Conservation (phyloP, 176 grass and related monocot species). For the Zea luxurians region DNA sequence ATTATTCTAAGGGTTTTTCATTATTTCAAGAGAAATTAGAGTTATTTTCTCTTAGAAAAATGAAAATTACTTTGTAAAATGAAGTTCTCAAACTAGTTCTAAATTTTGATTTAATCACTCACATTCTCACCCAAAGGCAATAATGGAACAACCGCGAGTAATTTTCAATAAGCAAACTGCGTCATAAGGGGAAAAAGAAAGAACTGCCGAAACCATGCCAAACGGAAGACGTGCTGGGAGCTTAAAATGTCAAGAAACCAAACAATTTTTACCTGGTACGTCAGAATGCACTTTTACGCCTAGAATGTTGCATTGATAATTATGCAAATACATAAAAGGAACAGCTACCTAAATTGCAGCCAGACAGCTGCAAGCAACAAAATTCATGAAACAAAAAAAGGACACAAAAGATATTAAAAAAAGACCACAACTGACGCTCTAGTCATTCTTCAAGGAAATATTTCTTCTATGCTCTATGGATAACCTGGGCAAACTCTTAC, state of each 20-base stretch:
- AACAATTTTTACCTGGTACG: slow-evolving; percentile 5
- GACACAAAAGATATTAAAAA: neutral
- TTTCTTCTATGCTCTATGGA: neutral
- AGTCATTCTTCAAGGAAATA: neutral
- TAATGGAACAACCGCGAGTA: too few relatives aligned
- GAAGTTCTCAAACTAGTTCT: too few relatives aligned
- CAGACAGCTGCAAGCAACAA: neutral
- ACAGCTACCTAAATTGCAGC: neutral
- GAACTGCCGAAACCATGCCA: neutral
- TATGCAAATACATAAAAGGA: neutral
- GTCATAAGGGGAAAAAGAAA: neutral
- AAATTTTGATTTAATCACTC: too few relatives aligned
- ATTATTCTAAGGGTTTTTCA: too few relatives aligned
- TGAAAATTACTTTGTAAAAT: too few relatives aligned
- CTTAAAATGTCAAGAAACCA: neutral
- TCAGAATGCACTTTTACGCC: slow-evolving; percentile 22
- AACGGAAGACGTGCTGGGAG: neutral
- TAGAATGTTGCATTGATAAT: neutral
- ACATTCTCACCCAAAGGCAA: too few relatives aligned
- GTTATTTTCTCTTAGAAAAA: too few relatives aligned
- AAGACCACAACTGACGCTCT: neutral
- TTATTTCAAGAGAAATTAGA: too few relatives aligned
- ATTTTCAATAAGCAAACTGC: too few relatives aligned
- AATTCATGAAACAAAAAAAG: neutral
- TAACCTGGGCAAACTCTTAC: neutral